These are phyloP conservation scores for Letharia columbiana DNA, from an alignment of 495 filamentous ascomycete genomes.

Conservation along the genomic window DNA sequence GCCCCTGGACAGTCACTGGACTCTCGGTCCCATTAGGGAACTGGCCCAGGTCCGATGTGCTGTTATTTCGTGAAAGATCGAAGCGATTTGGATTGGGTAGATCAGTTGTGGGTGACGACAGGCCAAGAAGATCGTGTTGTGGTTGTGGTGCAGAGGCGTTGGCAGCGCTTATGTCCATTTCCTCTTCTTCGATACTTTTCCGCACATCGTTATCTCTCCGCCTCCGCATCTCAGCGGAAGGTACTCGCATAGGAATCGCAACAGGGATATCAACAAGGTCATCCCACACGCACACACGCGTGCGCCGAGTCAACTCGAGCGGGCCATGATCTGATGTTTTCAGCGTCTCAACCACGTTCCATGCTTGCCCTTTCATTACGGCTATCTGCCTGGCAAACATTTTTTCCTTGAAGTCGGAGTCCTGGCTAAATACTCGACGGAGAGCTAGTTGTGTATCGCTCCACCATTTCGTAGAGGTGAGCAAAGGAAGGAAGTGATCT, in stretches of 20 bases:
- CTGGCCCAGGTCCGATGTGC: slow-evolving; percentile 36
- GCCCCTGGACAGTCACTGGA: slow-evolving; percentile 31
- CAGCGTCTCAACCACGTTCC: slow-evolving; percentile 96
- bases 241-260: slow-evolving; percentile 76
- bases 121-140: slow-evolving; percentile 64
- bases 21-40: slow-evolving; percentile 33
- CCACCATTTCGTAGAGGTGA: slow-evolving; percentile 96
- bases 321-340: slow-evolving; percentile 89
- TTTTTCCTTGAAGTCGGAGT: slow-evolving; percentile 92
- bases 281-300: slow-evolving; percentile 94
- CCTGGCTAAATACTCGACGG: slow-evolving; percentile 75
- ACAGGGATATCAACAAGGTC: slow-evolving; percentile 93
- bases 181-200: slow-evolving; percentile 49
- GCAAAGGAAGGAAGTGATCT: slow-evolving; percentile 84
- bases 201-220: slow-evolving; percentile 40
- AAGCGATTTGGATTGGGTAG: slow-evolving; percentile 79
- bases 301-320: slow-evolving; percentile 80
- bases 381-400: slow-evolving; percentile 97
- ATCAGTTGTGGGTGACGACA: slow-evolving; percentile 54
- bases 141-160: slow-evolving; percentile 49
- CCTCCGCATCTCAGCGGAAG: slow-evolving; percentile 66
- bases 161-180: slow-evolving; percentile 83
- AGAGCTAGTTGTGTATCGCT: slow-evolving; percentile 83
- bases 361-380: slow-evolving; percentile 98
- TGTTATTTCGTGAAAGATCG: slow-evolving; percentile 56